These are phyloP conservation scores for Davidsoniella australis DNA, from an alignment of 2,329 filamentous ascomycete genomes.

Conservation along the genomic window DNA sequence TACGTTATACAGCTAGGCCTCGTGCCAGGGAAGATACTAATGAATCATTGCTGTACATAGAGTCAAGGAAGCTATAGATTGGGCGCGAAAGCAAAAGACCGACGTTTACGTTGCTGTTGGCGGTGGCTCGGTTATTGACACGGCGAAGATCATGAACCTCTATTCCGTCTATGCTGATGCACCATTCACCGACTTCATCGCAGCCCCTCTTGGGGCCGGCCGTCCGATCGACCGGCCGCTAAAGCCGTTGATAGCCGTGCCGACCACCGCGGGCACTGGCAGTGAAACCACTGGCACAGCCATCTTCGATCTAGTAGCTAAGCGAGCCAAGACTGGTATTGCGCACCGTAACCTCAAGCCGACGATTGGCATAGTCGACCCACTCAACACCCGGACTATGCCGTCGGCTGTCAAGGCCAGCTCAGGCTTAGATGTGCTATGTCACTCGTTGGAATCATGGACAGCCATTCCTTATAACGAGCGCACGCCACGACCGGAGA, in stretches of 20 bases:
- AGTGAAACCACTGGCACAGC: constrained; percentile 95
- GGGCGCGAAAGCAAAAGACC: constrained; percentile 60
- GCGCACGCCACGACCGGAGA: constrained; percentile 64
- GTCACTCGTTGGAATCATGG: constrained; percentile 91
- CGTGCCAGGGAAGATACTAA: not conserved
- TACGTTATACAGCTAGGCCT: not conserved
- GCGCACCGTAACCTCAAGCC: constrained; percentile 93
- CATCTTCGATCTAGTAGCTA: constrained; percentile 86
- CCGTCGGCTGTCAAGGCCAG: constrained; percentile 81
- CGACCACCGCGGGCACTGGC: constrained; percentile 68
- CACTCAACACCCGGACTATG: constrained; percentile 91
- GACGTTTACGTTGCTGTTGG: constrained; percentile 90
- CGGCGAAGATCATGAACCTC: constrained; percentile 95
- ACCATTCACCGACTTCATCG: constrained; percentile 94
- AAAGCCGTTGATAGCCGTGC: constrained; percentile 55
- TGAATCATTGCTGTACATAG: constrained; percentile 24
- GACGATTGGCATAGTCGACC: constrained; percentile 70
- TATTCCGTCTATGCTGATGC: constrained; percentile 83
- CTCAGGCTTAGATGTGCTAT: constrained; percentile 86
- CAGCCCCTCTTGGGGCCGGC: constrained; percentile 79
- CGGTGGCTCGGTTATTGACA: constrained; percentile 90
- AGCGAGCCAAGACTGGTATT: constrained; percentile 86
- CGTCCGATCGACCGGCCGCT: constrained; percentile 48
- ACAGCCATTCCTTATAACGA: constrained; percentile 91
- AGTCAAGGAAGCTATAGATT: constrained; percentile 76